Percentiles rank a stretch among this genome's conserved stretches.
phyloP scores from a whole-genome alignment of 78 protist genomes.

The Dictyostelium purpureum region DNA sequence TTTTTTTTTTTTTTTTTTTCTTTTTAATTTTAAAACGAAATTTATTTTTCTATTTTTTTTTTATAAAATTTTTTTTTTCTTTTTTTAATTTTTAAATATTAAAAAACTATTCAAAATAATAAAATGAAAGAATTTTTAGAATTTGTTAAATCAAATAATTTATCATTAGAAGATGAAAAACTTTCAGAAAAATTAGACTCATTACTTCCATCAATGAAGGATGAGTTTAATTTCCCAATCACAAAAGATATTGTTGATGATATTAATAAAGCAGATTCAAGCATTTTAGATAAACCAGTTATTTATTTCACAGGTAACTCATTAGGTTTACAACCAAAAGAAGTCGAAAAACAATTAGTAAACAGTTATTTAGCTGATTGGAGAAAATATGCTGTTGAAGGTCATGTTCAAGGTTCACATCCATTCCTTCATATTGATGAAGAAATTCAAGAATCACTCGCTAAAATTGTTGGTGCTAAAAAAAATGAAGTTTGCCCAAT shows the following conservation, averaged over 20 bases:
- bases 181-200: constrained; percentile 47
- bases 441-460: constrained; percentile 17
- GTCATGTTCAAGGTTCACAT: constrained; percentile 57
- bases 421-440: constrained; percentile 93
- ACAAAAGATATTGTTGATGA: constrained; percentile 2
- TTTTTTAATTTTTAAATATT: background rate
- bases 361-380: constrained; percentile 62
- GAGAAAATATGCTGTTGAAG: constrained; percentile 64
- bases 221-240: constrained; percentile 67
- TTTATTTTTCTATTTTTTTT: background rate
- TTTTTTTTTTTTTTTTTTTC: background rate
- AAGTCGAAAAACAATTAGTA: constrained; percentile 15
- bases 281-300: background rate
- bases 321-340: constrained; percentile 91
- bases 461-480: constrained; percentile 26
- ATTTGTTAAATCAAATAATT: background rate
- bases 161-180: constrained; percentile 15
- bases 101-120: background rate
- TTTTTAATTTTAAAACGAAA: background rate
- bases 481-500: constrained; percentile 85
- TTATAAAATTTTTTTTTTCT: background rate
- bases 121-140: constrained; percentile 13
- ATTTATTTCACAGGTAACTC: constrained; percentile 93
- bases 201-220: background rate
- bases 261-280: background rate